Percentiles rank a stretch among this genome's conserved stretches.
These are phyloP conservation scores for Ilex paraguariensis DNA, from an alignment of 305 asterid species.

Conservation along the genomic window DNA sequence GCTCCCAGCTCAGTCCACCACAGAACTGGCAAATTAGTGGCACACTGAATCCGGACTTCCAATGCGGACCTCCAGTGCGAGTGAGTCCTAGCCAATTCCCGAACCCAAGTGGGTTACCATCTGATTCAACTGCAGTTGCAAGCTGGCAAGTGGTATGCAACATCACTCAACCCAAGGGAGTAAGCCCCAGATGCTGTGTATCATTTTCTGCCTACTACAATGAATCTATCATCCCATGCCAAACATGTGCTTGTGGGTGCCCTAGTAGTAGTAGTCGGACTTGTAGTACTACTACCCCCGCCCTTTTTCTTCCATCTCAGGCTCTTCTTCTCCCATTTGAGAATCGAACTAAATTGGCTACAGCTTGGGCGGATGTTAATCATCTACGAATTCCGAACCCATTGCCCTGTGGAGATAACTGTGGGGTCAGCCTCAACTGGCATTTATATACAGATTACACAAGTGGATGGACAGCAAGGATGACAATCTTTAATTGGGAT, in stretches of 20 bases:
- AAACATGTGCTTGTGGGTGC: slow-evolving; percentile 92
- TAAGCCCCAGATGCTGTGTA: slow-evolving; percentile 76
- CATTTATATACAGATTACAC: slow-evolving; percentile 72
- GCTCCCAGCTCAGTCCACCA: slow-evolving; percentile 70
- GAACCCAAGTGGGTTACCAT: slow-evolving; percentile 48
- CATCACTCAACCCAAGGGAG: slow-evolving; percentile 58
- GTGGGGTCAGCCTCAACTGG: slow-evolving; percentile 95
- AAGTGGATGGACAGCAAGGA: slow-evolving; percentile 88
- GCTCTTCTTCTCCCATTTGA: slow-evolving; percentile 79
- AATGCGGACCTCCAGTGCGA: slow-evolving; percentile 75
- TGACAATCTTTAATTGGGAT: slow-evolving; percentile 93
- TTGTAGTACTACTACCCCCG: slow-evolving; percentile 52
- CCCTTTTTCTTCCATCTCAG: slow-evolving; percentile 81
- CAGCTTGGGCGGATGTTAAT: slow-evolving; percentile 78
- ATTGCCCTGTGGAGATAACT: slow-evolving; percentile 73
- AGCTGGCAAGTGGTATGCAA: slow-evolving; percentile 94
- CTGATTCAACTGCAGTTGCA: slow-evolving; percentile 47
- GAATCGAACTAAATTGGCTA: slow-evolving; percentile 47
- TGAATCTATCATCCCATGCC: slow-evolving; percentile 88
- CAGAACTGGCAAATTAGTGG: slow-evolving; percentile 84
- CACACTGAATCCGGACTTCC: slow-evolving; percentile 66
- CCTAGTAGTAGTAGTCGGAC: slow-evolving; percentile 30
- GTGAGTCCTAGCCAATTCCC: slow-evolving; percentile 72
- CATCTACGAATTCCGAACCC: slow-evolving; percentile 64
- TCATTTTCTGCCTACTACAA: slow-evolving; percentile 87